Evolutionary conservation across 495 filamentous ascomycete genomes (phyloP).

Genomic region (Cudoniella acicularis): DNA sequence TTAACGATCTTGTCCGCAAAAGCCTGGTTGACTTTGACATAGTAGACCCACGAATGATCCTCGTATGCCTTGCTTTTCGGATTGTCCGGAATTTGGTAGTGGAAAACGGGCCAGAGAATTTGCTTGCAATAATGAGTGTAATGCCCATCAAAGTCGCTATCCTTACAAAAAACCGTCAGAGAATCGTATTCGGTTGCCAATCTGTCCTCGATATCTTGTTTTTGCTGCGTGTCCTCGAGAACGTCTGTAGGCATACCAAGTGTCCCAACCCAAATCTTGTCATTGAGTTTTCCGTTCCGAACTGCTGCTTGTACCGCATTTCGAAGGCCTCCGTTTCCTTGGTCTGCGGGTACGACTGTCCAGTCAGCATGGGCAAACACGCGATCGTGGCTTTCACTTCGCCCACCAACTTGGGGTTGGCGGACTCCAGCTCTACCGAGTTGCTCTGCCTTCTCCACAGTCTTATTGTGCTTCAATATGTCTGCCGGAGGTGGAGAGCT

Average conservation of each 20-base stretch:
- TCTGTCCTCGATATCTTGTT: constrained; percentile 72
- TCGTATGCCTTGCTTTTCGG: constrained; percentile 97
- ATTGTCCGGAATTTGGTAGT: constrained; percentile 94
- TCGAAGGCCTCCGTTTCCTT: constrained; percentile 85
- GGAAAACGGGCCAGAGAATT: constrained; percentile 87
- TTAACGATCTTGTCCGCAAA: constrained; percentile 85
- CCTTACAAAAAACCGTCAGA: constrained; percentile 75
- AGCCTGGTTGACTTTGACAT: constrained; percentile 82
- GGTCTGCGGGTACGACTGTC: constrained; percentile 79
- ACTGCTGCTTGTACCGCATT: constrained; percentile 79
- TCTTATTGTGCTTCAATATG: constrained; percentile 61
- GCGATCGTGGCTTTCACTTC: constrained; percentile 58
- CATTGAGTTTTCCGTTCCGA: constrained; percentile 56
- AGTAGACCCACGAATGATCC: constrained; percentile 94
- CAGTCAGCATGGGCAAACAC: constrained; percentile 66
- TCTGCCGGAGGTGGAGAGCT: constrained; percentile 66
- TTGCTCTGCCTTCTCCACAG: constrained; percentile 44
- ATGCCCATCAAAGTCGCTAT: constrained; percentile 87
- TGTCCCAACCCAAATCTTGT: constrained; percentile 85
- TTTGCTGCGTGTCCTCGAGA: constrained; percentile 61
- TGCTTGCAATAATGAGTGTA: constrained; percentile 93
- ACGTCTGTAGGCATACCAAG: constrained; percentile 88
- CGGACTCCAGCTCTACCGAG: constrained; percentile 43
- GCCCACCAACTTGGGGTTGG: constrained; percentile 37
- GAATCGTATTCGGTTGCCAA: constrained; percentile 77